A percentile compares a stretch with the other conserved stretches of the same genome.
These are phyloP conservation scores for Akanthomyces dipterigenus DNA, from an alignment of 2,329 filamentous ascomycete genomes.

Conservation along the genomic window DNA sequence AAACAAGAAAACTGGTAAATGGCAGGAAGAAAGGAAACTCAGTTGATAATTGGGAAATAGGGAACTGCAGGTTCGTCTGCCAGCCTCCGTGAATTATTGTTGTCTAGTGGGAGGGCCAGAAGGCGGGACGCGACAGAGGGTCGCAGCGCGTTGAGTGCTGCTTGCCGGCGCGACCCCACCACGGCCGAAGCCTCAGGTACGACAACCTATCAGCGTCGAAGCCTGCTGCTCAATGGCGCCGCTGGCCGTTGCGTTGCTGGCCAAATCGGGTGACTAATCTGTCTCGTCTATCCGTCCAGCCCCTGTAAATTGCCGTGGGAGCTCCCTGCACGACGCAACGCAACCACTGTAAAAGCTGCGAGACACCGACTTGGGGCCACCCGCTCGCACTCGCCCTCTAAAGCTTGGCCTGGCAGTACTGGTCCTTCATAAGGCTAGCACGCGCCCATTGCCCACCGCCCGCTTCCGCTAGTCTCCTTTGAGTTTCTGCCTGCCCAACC, in stretches of 20 bases:
- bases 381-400: background rate
- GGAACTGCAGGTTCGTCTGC: background rate
- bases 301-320: background rate
- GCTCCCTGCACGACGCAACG: background rate
- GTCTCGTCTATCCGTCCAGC: background rate
- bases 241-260: background rate
- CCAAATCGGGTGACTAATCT: constrained; percentile 12
- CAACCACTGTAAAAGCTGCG: background rate
- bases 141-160: constrained; percentile 25
- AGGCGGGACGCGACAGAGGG: constrained; percentile 22
- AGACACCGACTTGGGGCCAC: background rate
- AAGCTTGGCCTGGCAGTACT: background rate
- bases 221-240: too few species aligned
- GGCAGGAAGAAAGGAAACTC: background rate
- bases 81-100: constrained; percentile 5
- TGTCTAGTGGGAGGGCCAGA: constrained; percentile 11
- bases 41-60: background rate
- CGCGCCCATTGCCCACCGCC: background rate
- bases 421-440: too few species aligned
- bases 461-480: background rate
- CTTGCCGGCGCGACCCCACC: constrained; percentile 5
- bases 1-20: background rate
- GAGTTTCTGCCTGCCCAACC: constrained; percentile 4
- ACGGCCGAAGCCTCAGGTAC: background rate
- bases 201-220: too few species aligned